These are phyloP conservation scores for Fusarium algeriense DNA, from an alignment of 2,329 filamentous ascomycete species.

Conservation along the genomic window DNA sequence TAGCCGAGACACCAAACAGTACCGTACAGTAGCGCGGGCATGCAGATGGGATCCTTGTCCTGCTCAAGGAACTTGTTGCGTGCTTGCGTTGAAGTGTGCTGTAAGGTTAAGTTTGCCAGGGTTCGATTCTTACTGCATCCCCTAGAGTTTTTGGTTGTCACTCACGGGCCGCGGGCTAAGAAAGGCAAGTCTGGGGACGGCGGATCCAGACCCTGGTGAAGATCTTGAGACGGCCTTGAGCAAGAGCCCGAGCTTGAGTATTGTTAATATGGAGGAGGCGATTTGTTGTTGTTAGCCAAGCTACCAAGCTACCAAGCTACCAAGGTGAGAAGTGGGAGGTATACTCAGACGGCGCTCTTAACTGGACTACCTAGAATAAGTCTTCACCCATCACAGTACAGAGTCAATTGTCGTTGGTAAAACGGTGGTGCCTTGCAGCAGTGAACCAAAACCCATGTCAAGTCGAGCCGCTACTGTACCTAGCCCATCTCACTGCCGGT, in stretches of 20 bases:
- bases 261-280: conserved; percentile 1
- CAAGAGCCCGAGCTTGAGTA: conserved; percentile 20
- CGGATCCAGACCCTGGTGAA: conserved; percentile 27
- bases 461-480: conserved; percentile 14
- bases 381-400: not conserved
- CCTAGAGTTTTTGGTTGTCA: conserved; percentile 12
- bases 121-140: not conserved
- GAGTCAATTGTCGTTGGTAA: conserved; percentile 3
- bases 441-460: conserved; percentile 25
- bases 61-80: conserved; percentile 10
- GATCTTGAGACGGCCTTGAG: conserved; percentile 15
- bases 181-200: conserved; percentile 22
- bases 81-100: conserved; percentile 11
- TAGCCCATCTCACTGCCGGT: conserved; percentile 28
- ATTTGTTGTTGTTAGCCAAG: not conserved
- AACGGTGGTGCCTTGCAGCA: conserved; percentile 40
- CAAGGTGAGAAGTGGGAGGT: not conserved
- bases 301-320: not conserved
- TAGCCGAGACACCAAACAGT: conserved; percentile 29
- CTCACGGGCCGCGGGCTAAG: not conserved
- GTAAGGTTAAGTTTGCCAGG: conserved; percentile 14
- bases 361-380: not conserved
- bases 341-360: not conserved
- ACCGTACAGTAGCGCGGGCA: conserved; percentile 16
- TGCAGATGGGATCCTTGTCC: conserved; percentile 16